Evolutionary conservation across 2,329 filamentous ascomycete species (phyloP).

Genomic region (Sclerotinia sclerotiorum): DNA sequence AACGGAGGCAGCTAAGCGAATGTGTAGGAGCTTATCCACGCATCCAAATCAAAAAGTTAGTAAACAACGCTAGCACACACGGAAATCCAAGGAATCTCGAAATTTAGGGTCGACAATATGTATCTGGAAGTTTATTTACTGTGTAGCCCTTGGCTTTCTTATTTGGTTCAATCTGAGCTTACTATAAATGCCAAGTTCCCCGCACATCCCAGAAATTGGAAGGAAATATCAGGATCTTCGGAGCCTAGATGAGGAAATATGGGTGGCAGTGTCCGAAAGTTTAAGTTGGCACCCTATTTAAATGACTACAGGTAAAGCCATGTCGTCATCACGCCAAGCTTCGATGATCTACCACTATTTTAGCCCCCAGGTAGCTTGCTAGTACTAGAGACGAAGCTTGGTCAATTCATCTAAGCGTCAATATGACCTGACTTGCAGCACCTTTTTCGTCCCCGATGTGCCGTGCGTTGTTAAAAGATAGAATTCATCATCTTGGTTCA

Average conservation of each 20-base stretch:
- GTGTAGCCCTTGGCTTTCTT: background rate
- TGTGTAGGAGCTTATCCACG: background rate
- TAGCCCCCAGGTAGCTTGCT: background rate
- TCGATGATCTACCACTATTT: background rate
- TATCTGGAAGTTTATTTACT: background rate
- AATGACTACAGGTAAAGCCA: background rate
- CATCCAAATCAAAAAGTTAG: background rate
- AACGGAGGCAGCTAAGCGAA: background rate
- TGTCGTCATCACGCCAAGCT: slow-evolving; percentile 5
- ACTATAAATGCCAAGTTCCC: background rate
- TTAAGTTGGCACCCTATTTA: background rate
- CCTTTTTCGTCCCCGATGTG: background rate
- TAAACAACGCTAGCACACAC: background rate
- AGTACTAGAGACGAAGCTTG: background rate
- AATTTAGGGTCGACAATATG: background rate
- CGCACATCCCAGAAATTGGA: background rate
- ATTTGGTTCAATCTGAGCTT: background rate
- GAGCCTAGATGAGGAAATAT: background rate
- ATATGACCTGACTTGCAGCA: background rate
- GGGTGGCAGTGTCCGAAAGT: background rate
- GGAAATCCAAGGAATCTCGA: background rate
- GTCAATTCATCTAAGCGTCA: background rate
- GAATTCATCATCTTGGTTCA: background rate
- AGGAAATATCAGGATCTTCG: background rate
- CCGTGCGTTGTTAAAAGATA: background rate